Evolutionary conservation across 129 eudicot species (phyloP), one percentile per base, ranked within the genome.

Genomic region (Flaveria linearis): DNA sequence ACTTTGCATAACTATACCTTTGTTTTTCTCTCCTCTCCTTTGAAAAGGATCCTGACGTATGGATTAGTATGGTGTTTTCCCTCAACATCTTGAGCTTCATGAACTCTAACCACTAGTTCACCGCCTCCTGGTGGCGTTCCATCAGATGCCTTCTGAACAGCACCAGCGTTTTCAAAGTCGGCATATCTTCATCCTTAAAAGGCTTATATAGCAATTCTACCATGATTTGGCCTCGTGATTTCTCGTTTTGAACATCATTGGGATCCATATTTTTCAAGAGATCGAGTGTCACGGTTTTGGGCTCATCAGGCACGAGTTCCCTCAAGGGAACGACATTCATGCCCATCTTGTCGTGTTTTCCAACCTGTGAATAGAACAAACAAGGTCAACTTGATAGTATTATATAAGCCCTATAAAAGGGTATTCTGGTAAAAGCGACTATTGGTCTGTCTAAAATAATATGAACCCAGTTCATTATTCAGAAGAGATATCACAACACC

Each of bases 41-140:
- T 91, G 73, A 91, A 87, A 76, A 85, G 81, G 53, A 93, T 70
- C 14, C 91, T 85, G n/a, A 74, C 97, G 74, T 83, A 89, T 69
- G 98, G 98, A 75, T 93, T 93, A 0, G 93, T 88, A 78, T 93
- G 98, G 79, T 93, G 93, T 77, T 93, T 93, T 65, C 98, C 98
- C 82, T 93, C 98, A 69, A 93, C 88, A 68, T 93, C 98, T 82
- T 87, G 91, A 84, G 93, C 98, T 87, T 87, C 97, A 67, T 93
- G 97, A 72, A 93, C 81, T 28, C 77, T 84, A 80, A 93, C 86
- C 62, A 88, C 91, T 69, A 93, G 90, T 61, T 85, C 72, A 20
- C 98, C 98, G 73, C 98, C 98, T 17, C 97, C 93, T 5, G 82
- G 70, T 1, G 98, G 97, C 4, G 97, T 93, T 74, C 96, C 97